Base-by-base conservation (phyloP, 2,329 filamentous ascomycete species). In the Lecanicillium sp. region DNA sequence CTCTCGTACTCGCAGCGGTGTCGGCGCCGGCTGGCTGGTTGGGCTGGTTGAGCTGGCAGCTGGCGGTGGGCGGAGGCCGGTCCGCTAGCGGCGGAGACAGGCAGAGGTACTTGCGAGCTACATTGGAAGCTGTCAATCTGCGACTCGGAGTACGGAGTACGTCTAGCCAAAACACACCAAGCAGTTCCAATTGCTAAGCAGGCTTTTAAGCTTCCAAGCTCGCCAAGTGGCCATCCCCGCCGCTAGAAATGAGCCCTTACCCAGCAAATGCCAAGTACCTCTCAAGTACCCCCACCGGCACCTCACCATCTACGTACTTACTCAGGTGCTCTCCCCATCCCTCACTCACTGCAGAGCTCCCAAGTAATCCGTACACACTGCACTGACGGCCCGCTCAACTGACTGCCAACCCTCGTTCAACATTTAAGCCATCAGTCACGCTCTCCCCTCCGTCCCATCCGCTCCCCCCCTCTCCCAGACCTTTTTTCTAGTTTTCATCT, bases 1-100 rank as follows among this genome's bases (percentile, higher is more conserved):
- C n/a, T n/a, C n/a, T 20, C 41, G 41, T 44, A 44, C 30, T 44
- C 30, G 41, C 30, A 26, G 41, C 41, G 21, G 20, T 35, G 20
- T 44, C 41, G 41, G 29, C 15, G 21, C 7, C 30, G 9, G 30
- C n/a, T 6, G 30, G 7, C 15, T n/a, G 37, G 26, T 19, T 14
- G 11, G 20, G 35, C 20, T 11, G 20, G n/a, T 15, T 15, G 15
- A 23, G 4, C 27, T 10, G 23, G 20, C 24, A 10, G 20, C 15
- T 27, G 17, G 24, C 11, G 12, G 14, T 9, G 15, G 14, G 14
- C 15, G 15, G 24, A 7, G 19, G 3, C n/a, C n/a, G n/a, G n/a
- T n/a, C n/a, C n/a, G n/a, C n/a, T n/a, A n/a, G n/a, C n/a, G n/a
- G n/a, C n/a, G n/a, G n/a, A n/a, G n/a, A n/a, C n/a, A n/a, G n/a